These are phyloP conservation scores for Blepharisma stoltei DNA, from an alignment of 73 alveolate species.

Conservation along the genomic window DNA sequence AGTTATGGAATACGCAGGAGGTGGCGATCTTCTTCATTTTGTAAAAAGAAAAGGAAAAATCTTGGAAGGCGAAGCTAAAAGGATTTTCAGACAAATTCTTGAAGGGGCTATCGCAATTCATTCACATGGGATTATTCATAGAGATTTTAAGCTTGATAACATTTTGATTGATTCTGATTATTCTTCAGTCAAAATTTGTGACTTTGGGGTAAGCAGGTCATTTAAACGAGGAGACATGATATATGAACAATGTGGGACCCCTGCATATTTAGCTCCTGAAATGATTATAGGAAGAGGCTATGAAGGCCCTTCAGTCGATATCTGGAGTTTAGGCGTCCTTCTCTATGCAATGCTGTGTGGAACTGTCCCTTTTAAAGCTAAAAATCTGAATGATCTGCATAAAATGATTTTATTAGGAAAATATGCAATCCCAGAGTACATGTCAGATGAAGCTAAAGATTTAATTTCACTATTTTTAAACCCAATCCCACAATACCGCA, in stretches of 20 bases:
- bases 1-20: conserved; percentile 89
- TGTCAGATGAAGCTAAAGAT: conserved; percentile 20
- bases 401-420: conserved; percentile 47
- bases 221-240: conserved; percentile 74
- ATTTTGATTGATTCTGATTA: conserved; percentile 83
- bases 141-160: conserved; percentile 96
- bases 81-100: conserved; percentile 79
- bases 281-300: conserved; percentile 93
- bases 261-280: conserved; percentile 99
- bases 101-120: conserved; percentile 82
- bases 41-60: conserved; percentile 82
- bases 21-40: conserved; percentile 88
- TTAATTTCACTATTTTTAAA: conserved; percentile 36
- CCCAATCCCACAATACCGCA: conserved; percentile 41
- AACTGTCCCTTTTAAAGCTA: conserved; percentile 93
- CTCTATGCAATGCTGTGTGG: conserved; percentile 89
- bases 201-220: conserved; percentile 92
- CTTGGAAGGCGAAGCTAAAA: conserved; percentile 79
- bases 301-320: conserved; percentile 92
- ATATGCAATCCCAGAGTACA: conserved; percentile 55
- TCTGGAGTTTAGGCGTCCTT: conserved; percentile 96
- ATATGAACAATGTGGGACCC: conserved; percentile 98
- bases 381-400: conserved; percentile 84
- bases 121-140: conserved; percentile 80
- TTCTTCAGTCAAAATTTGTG: conserved; percentile 86